Conservation (phyloP, 1,284 basidiomycete genomes). For the Rhodotorula sp. region DNA sequence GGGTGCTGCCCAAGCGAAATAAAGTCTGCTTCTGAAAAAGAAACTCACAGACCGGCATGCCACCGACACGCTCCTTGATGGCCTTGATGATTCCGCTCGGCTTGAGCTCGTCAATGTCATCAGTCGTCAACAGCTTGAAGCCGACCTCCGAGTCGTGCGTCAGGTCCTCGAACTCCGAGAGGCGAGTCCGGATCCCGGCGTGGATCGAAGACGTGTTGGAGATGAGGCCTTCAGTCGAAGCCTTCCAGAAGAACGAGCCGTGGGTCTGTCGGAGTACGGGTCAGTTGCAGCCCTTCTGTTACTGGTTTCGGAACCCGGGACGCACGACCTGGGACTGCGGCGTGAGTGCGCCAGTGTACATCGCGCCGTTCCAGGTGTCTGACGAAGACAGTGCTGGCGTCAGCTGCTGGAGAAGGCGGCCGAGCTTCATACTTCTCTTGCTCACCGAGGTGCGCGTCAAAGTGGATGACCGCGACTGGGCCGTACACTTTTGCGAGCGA, state of each 20-base stretch:
- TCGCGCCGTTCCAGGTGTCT: conserved; percentile 23
- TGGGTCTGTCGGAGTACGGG: conserved; percentile 42
- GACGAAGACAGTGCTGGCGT: background rate
- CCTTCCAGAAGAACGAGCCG: conserved; percentile 54
- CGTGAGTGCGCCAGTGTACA: conserved; percentile 29
- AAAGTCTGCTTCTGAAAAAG: conserved; percentile 11
- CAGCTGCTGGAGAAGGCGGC: background rate
- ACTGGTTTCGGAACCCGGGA: background rate
- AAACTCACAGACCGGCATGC: conserved; percentile 49
- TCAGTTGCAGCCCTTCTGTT: background rate
- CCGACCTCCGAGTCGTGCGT: conserved; percentile 51
- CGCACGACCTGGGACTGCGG: conserved; percentile 39
- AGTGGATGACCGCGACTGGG: conserved; percentile 54
- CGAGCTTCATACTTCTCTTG: too few species aligned
- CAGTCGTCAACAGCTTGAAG: conserved; percentile 51
- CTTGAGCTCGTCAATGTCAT: conserved; percentile 53
- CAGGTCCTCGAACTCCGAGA: conserved; percentile 32
- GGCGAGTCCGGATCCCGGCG: conserved; percentile 45
- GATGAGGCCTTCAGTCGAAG: conserved; percentile 52
- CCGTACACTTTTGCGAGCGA: conserved; percentile 52
- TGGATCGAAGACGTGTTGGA: conserved; percentile 51
- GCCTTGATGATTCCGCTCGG: conserved; percentile 50
- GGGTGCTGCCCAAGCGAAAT: background rate
- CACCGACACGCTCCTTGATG: conserved; percentile 50
- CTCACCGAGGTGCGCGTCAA: conserved; percentile 50